These are phyloP conservation scores for Colletotrichum salicis DNA, from an alignment of 2,329 filamentous ascomycete genomes.

Conservation along the genomic window DNA sequence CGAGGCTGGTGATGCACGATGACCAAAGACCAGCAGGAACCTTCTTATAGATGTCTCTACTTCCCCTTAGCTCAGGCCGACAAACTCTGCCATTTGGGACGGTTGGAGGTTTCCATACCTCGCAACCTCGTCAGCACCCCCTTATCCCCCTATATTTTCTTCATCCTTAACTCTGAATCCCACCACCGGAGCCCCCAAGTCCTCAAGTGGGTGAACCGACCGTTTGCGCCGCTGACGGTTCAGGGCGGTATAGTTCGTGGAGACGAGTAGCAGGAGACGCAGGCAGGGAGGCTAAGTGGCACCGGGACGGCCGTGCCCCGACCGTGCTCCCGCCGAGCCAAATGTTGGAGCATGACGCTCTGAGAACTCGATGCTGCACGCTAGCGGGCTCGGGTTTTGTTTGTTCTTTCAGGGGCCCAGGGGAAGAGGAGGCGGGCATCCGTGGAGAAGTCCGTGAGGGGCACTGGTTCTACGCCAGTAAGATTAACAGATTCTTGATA, in stretches of 20 bases:
- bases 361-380: slow-evolving; percentile 1
- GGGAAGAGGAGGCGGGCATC: slow-evolving; percentile 14
- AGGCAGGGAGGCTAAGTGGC: slow-evolving; percentile 30
- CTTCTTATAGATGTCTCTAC: slow-evolving; percentile 31
- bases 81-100: slow-evolving; percentile 1
- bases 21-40: not conserved
- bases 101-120: not conserved
- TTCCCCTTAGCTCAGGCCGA: slow-evolving; percentile 12
- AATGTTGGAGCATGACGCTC: slow-evolving; percentile 24
- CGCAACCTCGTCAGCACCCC: not conserved
- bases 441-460: slow-evolving; percentile 33
- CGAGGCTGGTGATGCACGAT: slow-evolving; percentile 15
- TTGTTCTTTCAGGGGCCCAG: not conserved
- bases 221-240: slow-evolving; percentile 28
- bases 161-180: not conserved
- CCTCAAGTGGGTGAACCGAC: not conserved
- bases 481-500: not conserved
- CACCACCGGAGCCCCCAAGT: not conserved
- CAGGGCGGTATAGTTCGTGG: slow-evolving; percentile 2
- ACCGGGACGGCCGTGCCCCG: slow-evolving; percentile 34
- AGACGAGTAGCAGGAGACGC: slow-evolving; percentile 29
- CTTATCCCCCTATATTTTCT: not conserved
- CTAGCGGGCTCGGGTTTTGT: slow-evolving; percentile 9
- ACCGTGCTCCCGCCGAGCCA: slow-evolving; percentile 35
- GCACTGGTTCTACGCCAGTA: not conserved